Evolutionary conservation across 2,329 filamentous ascomycete genomes (phyloP).

Genomic region (Beauveria bassiana): DNA sequence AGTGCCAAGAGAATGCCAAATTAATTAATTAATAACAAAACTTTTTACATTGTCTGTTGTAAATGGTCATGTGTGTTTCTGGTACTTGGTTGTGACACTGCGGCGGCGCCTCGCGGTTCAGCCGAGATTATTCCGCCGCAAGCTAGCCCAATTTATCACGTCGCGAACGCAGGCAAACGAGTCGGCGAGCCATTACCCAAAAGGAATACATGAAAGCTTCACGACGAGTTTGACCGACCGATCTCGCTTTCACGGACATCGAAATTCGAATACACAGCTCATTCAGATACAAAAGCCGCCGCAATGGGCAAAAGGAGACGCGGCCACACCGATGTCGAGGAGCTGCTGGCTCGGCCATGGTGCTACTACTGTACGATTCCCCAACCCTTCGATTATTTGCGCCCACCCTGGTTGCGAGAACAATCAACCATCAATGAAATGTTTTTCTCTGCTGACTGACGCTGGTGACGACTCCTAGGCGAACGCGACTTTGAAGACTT

Average conservation of each 20-base stretch:
- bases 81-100: background rate
- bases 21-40: background rate
- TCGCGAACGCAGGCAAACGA: background rate
- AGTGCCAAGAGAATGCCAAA: background rate
- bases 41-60: too few species aligned
- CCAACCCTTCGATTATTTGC: background rate
- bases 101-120: background rate
- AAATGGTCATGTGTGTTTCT: background rate
- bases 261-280: background rate
- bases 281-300: background rate
- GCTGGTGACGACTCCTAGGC: conserved; percentile 31
- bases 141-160: conserved; percentile 4
- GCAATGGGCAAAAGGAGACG: conserved; percentile 86
- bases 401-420: background rate
- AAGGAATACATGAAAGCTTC: background rate
- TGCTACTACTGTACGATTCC: conserved; percentile 79
- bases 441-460: background rate
- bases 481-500: conserved; percentile 97
- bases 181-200: background rate
- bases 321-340: conserved; percentile 76
- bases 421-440: background rate
- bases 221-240: background rate
- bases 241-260: background rate
- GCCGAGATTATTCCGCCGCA: conserved; percentile 5
- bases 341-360: conserved; percentile 81